Evolutionary conservation across 495 filamentous ascomycete species (phyloP), one percentile per base, ranked within the genome.

Genomic region (Trichoderma erinaceum): DNA sequence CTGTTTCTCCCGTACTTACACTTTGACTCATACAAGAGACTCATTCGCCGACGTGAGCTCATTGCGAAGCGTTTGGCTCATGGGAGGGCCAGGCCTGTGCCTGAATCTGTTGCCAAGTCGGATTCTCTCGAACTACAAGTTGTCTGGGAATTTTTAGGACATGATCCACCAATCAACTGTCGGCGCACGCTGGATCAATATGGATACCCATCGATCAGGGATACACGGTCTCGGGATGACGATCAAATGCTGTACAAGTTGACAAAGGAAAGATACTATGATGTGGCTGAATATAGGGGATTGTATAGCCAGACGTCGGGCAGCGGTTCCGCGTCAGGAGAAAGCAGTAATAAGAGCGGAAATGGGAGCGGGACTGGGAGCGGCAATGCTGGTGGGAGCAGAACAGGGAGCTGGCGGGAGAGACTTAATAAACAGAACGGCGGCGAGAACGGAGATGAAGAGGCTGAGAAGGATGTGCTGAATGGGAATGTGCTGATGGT

Each of bases 221-320:
- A 89, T 23, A 89, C 88, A 0, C 75, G 84, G 32, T 83, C 85
- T 0, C 79, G 87, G 32, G 88, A 90, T 52, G 85, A 87, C 61
- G 88, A 90, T 44, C 88, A 90, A 72, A 88, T 90, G 83, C 75
- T 90, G 4, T 90, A 88, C 77, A 90, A 90, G 68, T 80, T 87
- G 1, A 90, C 88, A 0, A 86, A 85, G 70, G 77, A 81, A 32
- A 70, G 68, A 70, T 38, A 48, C 56, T 25, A 21, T n/a, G n/a
- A 56, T 5, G n/a, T 27, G 8, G 41, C 21, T 12, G 65, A 66
- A 25, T 46, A 66, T 16, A 18, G 25, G 41, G 44, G 65, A 5
- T n/a, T 66, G 43, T 50, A 29, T 23, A 32, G 12, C 21, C 65
- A 66, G 65, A 41, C 38, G 2, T 46, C 44, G 27, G 27, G 25